Evolutionary conservation across 768 basidiomycete species (phyloP).

Genomic region (Tricholomella constricta): DNA sequence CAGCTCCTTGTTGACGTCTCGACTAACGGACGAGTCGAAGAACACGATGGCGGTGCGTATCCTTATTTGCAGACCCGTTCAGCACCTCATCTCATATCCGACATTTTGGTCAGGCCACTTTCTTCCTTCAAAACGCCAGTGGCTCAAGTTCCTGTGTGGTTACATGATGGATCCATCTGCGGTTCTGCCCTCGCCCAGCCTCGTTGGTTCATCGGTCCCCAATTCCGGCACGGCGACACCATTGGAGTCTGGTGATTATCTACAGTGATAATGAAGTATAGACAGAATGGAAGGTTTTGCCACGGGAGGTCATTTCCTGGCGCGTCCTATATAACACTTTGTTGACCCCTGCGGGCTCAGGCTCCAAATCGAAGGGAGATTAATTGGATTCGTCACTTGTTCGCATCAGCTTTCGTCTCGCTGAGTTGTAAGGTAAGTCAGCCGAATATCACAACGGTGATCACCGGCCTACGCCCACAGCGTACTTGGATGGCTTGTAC

Average conservation of each 20-base stretch:
- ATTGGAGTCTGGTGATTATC: slow-evolving; percentile 20
- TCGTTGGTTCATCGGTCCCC: slow-evolving; percentile 32
- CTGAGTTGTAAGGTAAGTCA: too few species aligned
- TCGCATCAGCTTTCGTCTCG: too few species aligned
- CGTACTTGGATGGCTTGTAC: too few species aligned
- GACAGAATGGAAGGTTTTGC: slow-evolving; percentile 6
- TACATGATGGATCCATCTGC: slow-evolving; percentile 59
- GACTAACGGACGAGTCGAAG: slow-evolving; percentile 61
- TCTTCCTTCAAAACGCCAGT: slow-evolving; percentile 74
- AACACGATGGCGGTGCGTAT: slow-evolving; percentile 75
- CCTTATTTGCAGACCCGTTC: neutral
- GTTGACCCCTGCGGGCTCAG: too few species aligned
- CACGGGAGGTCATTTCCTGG: neutral
- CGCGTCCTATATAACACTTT: too few species aligned
- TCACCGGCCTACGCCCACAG: too few species aligned
- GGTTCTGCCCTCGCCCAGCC: slow-evolving; percentile 46
- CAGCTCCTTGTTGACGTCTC: slow-evolving; percentile 56
- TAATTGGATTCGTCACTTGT: too few species aligned
- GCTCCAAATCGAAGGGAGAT: too few species aligned
- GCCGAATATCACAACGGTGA: too few species aligned
- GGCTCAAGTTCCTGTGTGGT: slow-evolving; percentile 73
- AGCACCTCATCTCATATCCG: neutral
- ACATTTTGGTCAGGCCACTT: slow-evolving; percentile 64
- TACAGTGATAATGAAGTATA: slow-evolving; percentile 29
- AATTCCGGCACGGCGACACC: slow-evolving; percentile 54